Conservation (phyloP, 768 basidiomycete species). For the Amyloporia xantha region DNA sequence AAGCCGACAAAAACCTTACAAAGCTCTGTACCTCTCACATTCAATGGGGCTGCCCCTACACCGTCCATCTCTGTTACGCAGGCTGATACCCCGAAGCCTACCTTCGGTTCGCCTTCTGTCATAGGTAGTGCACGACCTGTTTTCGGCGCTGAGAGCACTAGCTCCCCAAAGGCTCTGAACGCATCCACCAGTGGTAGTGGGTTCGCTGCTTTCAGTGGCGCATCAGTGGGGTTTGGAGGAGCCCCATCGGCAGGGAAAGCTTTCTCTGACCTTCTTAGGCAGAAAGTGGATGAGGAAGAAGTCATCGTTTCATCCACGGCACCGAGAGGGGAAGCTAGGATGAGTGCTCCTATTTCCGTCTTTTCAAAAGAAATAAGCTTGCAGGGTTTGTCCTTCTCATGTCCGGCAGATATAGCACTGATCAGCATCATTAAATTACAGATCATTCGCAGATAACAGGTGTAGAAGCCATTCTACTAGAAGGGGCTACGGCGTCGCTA, state of each 20-base stretch:
- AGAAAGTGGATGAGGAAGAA: conserved; percentile 11
- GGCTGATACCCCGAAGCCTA: conserved; percentile 4
- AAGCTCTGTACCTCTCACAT: background rate
- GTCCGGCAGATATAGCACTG: too few species aligned
- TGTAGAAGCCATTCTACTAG: too few species aligned
- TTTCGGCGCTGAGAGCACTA: conserved; percentile 18
- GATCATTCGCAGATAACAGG: too few species aligned
- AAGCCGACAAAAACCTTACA: background rate
- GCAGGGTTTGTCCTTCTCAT: too few species aligned
- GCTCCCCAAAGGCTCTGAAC: too few species aligned
- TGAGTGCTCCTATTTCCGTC: conserved; percentile 14
- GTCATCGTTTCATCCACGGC: background rate
- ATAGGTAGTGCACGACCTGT: conserved; percentile 12
- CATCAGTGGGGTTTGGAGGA: conserved; percentile 35
- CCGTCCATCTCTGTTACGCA: background rate
- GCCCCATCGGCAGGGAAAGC: conserved; percentile 38
- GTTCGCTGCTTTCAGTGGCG: conserved; percentile 31
- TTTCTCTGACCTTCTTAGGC: conserved; percentile 56
- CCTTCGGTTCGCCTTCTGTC: conserved; percentile 21
- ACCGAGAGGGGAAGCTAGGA: too few species aligned
- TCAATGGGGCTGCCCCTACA: background rate
- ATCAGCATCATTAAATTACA: too few species aligned
- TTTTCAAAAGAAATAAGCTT: too few species aligned
- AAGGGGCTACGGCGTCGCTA: background rate
- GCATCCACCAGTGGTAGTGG: conserved; percentile 29